phyloP scores from a whole-genome alignment of 441 rosid species.

The Rhodomyrtus psidioides region DNA sequence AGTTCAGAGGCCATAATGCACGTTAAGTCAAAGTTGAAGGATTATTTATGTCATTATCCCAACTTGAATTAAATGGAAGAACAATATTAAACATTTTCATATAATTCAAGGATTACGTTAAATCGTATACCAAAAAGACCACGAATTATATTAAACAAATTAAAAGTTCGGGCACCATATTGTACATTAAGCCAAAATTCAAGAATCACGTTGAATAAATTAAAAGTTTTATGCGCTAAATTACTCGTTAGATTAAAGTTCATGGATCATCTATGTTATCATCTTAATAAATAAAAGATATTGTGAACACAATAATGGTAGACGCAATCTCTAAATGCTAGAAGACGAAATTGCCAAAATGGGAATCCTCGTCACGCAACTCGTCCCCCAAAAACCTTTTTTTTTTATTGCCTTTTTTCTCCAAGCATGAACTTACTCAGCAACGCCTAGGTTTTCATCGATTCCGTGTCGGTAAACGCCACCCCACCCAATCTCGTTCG shows the following conservation, averaged over 20 bases:
- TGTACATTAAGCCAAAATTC: fast-evolving
- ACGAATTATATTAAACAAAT: fast-evolving
- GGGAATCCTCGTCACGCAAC: neutral
- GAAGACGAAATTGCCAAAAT: neutral
- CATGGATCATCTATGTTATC: fast-evolving
- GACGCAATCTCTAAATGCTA: neutral
- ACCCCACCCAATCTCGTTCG: neutral
- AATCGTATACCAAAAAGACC: too few relatives aligned
- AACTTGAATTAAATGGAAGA: too few relatives aligned
- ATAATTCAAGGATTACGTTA: too few relatives aligned
- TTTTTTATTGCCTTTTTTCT: neutral
- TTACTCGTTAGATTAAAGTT: too few relatives aligned
- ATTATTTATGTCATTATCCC: too few relatives aligned
- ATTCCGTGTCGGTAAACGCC: neutral
- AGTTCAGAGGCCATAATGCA: too few relatives aligned
- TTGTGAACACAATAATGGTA: neutral
- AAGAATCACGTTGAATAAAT: fast-evolving
- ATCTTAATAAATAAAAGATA: neutral
- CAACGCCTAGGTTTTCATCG: neutral
- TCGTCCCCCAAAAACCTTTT: neutral
- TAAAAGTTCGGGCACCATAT: fast-evolving
- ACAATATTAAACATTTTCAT: too few relatives aligned
- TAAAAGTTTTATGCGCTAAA: fast-evolving
- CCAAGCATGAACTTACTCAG: neutral
- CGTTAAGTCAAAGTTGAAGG: too few relatives aligned